phyloP scores from a whole-genome alignment of 2,329 filamentous ascomycete genomes.

The Fusarium sp. region DNA sequence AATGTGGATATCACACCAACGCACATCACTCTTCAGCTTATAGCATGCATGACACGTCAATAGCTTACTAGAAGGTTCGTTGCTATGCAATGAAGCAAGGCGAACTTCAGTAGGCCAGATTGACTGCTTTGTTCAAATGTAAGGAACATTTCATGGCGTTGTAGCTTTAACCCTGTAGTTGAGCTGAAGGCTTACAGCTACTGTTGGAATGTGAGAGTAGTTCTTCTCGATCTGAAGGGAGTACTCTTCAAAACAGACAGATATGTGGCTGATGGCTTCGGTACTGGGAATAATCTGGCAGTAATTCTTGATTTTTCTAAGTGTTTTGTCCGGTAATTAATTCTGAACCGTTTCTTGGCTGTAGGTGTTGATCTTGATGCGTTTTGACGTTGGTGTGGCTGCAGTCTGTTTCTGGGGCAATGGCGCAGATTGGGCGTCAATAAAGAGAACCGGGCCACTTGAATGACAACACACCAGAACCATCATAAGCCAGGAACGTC shows the following conservation, averaged over 20 bases:
- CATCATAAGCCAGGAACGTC: conserved; percentile 8
- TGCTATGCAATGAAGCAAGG: conserved; percentile 13
- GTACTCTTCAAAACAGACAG: not conserved
- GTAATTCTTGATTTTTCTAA: not conserved
- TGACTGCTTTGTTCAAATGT: not conserved
- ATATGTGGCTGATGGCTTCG: not conserved
- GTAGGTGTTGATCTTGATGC: conserved; percentile 23
- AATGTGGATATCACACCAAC: not conserved
- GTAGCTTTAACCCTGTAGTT: not conserved
- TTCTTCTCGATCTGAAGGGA: conserved; percentile 1
- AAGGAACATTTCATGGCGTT: conserved; percentile 1
- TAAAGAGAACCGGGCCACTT: conserved; percentile 34
- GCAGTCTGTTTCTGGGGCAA: conserved; percentile 47
- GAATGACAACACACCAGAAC: conserved; percentile 40
- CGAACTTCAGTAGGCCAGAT: not conserved
- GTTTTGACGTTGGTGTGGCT: conserved; percentile 21
- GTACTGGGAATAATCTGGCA: not conserved
- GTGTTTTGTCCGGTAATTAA: not conserved
- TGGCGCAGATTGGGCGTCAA: conserved; percentile 46
- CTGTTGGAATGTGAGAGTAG: conserved; percentile 4
- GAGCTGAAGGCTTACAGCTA: not conserved
- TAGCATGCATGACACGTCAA: conserved; percentile 30
- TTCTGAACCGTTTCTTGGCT: not conserved
- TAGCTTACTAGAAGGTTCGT: not conserved
- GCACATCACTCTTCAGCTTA: not conserved